Base-by-base conservation (phyloP, 2,329 filamentous ascomycete species). In the Fusarium sp. region DNA sequence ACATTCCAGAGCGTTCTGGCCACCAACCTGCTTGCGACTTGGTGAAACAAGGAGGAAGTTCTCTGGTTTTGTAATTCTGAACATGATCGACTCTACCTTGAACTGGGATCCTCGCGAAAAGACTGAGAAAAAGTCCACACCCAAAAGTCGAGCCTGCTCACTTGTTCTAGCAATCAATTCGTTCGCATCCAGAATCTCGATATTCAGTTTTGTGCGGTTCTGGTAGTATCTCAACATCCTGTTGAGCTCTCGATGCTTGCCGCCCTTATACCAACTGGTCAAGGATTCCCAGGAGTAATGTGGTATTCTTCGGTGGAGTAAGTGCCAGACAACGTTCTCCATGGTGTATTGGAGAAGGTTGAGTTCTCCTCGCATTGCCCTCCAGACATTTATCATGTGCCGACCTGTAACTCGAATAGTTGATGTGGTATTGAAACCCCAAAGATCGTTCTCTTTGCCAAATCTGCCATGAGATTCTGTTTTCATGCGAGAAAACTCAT, bases 21-120 rank as follows among this genome's bases (percentile, higher is more conserved):
- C 89, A 6, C 95, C 95, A 3, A 98, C 95, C 79, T 99, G 96
- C 79, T 94, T 95, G 69, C 91, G 89, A 79, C 92, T 97, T 1
- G 96, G 96, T 10, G 95, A 98, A 3, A 97, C 89, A 2, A 99
- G 86, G 11, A 98, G 85, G 75, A 96, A 97, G 75, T 96, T 97
- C 80, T 99, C 96, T 0, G 96, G 95, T 79, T 99, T 99, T 45
- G 96, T 95, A 74, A 99, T 98, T 45, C 96, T 90, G 77, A 98
- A 98, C 96, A 99, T 98, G 75, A 98, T 91, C 2, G 95, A 98
- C 81, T 99, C 96, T 42, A 99, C 96, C 80, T 99, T 99, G 87
- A 97, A 98, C 78, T 99, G 96, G 1, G 95, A 98, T 18, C 96
- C 96, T 59, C 96, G 89, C 9, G 93, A 95, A 77, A 98, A 96